Evolutionary conservation across 352 stramenopile genomes (phyloP).

Genomic region (Aphanomyces euteiches): DNA sequence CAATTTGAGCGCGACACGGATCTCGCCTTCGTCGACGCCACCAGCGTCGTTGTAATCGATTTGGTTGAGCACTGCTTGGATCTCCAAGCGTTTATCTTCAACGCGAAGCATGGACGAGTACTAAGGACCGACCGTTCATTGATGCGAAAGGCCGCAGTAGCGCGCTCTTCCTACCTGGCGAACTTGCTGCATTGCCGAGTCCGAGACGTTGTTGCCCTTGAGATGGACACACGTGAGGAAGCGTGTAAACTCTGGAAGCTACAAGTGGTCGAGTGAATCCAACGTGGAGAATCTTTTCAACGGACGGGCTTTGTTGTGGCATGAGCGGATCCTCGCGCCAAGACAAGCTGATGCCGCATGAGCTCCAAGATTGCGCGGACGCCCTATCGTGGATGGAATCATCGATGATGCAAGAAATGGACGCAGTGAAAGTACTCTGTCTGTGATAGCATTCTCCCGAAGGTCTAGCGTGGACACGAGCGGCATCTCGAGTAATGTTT

Average conservation of each 20-base stretch:
- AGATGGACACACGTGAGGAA: constrained; percentile 73
- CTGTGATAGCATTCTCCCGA: constrained; percentile 72
- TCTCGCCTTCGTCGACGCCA: too few relatives aligned
- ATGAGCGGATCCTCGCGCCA: constrained; percentile 44
- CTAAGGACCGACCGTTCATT: too few relatives aligned
- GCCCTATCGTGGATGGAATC: constrained; percentile 40
- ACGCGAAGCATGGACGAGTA: too few relatives aligned
- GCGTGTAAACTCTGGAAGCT: constrained; percentile 54
- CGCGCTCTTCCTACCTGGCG: constrained; percentile 34
- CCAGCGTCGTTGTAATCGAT: too few relatives aligned
- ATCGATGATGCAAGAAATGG: constrained; percentile 3
- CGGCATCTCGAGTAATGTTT: constrained; percentile 70
- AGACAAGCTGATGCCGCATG: constrained; percentile 71
- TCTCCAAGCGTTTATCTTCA: too few relatives aligned
- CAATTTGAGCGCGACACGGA: too few relatives aligned
- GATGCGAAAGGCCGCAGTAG: too few relatives aligned
- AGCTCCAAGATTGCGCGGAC: constrained; percentile 68
- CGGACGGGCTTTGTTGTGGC: neutral
- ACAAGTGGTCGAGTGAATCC: neutral
- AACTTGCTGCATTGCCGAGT: constrained; percentile 54
- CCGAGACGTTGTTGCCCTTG: constrained; percentile 75
- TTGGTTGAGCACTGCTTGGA: too few relatives aligned
- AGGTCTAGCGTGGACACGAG: constrained; percentile 73
- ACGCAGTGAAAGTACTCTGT: constrained; percentile 46
- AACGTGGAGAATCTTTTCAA: neutral